Evolutionary conservation across 768 basidiomycete genomes (phyloP), one percentile per base, ranked within the genome.

Genomic region (Lactifluus subvellereus): DNA sequence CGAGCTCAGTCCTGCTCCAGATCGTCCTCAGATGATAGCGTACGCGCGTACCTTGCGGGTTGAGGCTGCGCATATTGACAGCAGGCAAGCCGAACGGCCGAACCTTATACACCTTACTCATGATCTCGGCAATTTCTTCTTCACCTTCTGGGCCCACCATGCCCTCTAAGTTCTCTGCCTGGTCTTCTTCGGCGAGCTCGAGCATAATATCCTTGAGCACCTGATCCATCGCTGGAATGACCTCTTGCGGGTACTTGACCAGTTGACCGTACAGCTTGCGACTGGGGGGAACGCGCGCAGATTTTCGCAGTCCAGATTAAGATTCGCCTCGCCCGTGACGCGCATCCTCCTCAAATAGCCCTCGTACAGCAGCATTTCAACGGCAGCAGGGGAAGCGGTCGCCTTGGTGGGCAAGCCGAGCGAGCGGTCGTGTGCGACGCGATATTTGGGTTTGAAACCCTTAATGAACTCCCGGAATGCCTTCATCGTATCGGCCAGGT

Each of bases 161-260:
- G n/a, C 84, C 90, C 27, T 87, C 86, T 69, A 80, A 72, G 4
- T 84, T 87, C 8, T 80, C 81, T 62, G 81, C 79, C 70, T 87
- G 87, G 67, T 97, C 94, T 67, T 84, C 78, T 54, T 95, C 91
- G 0, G 91, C 92, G 48, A 89, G 71, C 68, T 93, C 91, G 57
- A 98, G 75, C 89, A 98, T 91, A 54, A 90, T 77, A 71, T 98
- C 96, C 75, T 95, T 94, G 68, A 98, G 76, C 0, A 94, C 88
- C 69, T 96, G 92, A 79, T 99, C 97, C 89, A 98, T 94, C 27
- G 91, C 92, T 1, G 97, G 96, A 53, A 99, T 82, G 52, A 98
- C 87, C 79, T 99, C 97, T 73, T 98, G 95, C 0, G 97, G 97
- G 74, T 97, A 98, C 70, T 93, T 94, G 64, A 86, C 74, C 4